These are phyloP conservation scores for Tephrocybe sp. DNA, from an alignment of 768 basidiomycete genomes.

Conservation along the genomic window DNA sequence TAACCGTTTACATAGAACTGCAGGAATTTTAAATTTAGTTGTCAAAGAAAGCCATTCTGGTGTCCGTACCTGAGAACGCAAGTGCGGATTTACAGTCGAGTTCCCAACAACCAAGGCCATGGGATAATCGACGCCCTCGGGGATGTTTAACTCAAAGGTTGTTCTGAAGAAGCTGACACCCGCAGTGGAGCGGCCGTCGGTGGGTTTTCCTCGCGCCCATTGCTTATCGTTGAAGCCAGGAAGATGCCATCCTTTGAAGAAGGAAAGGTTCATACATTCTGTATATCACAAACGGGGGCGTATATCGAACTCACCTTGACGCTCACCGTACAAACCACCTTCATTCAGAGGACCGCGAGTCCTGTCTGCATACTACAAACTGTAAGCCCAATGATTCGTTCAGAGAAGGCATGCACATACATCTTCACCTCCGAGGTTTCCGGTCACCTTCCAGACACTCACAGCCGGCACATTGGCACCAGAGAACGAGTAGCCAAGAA, in stretches of 20 bases:
- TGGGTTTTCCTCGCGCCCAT: constrained; percentile 43
- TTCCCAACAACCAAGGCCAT: constrained; percentile 43
- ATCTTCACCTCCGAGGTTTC: constrained; percentile 45
- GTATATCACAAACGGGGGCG: background rate
- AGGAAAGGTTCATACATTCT: background rate
- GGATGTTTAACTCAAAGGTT: constrained; percentile 41
- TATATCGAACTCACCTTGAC: constrained; percentile 32
- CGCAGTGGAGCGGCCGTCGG: constrained; percentile 34
- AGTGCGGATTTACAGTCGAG: constrained; percentile 39
- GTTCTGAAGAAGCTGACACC: constrained; percentile 48
- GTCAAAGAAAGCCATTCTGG: background rate
- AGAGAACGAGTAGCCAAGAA: constrained; percentile 43
- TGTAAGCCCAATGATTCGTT: background rate
- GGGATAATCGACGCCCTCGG: constrained; percentile 46
- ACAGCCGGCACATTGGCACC: constrained; percentile 37
- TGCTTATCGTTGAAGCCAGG: constrained; percentile 47
- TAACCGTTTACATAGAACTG: constrained; percentile 42
- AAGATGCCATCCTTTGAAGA: constrained; percentile 50
- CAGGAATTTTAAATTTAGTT: background rate
- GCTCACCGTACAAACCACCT: constrained; percentile 55
- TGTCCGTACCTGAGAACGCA: constrained; percentile 35
- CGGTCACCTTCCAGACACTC: constrained; percentile 46
- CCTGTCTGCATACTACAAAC: constrained; percentile 39
- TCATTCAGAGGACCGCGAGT: constrained; percentile 57
- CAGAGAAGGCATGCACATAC: constrained; percentile 22